Evolutionary conservation across 768 basidiomycete genomes (phyloP).

Genomic region (Xerocomus brunneocitrinus): DNA sequence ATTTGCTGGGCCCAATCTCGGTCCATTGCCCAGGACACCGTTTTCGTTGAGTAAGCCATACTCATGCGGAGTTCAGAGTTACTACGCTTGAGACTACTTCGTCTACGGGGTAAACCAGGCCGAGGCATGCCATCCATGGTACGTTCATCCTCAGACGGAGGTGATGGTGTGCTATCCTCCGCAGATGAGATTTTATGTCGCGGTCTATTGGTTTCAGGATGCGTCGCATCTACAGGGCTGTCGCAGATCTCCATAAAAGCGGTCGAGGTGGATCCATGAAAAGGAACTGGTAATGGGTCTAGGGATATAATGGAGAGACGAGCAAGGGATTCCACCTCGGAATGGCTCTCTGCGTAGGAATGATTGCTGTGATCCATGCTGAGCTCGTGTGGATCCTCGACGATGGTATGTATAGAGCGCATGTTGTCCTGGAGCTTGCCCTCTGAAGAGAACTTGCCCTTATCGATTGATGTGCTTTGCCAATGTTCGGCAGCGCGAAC

Average conservation of each 20-base stretch:
- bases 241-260: slow-evolving; percentile 31
- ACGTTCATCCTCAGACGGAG: slow-evolving; percentile 33
- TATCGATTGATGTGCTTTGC: slow-evolving; percentile 17
- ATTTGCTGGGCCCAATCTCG: slow-evolving; percentile 56
- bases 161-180: slow-evolving; percentile 24
- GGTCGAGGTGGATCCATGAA: slow-evolving; percentile 34
- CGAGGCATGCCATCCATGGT: slow-evolving; percentile 27
- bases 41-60: slow-evolving; percentile 51
- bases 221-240: slow-evolving; percentile 26
- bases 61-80: slow-evolving; percentile 44
- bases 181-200: slow-evolving; percentile 12
- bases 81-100: slow-evolving; percentile 63
- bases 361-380: slow-evolving; percentile 11
- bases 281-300: slow-evolving; percentile 45
- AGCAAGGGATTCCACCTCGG: slow-evolving; percentile 20
- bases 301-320: slow-evolving; percentile 35
- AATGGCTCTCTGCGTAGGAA: slow-evolving; percentile 17
- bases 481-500: slow-evolving; percentile 7
- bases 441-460: slow-evolving; percentile 13
- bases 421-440: slow-evolving; percentile 17
- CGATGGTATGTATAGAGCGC: slow-evolving; percentile 28
- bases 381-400: slow-evolving; percentile 26
- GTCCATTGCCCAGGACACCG: slow-evolving; percentile 74
- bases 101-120: slow-evolving; percentile 40
- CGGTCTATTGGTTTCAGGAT: slow-evolving; percentile 11